Evolutionary conservation across 1,284 basidiomycete species (phyloP), one percentile per base, ranked within the genome.

Genomic region (Athelia sp.): DNA sequence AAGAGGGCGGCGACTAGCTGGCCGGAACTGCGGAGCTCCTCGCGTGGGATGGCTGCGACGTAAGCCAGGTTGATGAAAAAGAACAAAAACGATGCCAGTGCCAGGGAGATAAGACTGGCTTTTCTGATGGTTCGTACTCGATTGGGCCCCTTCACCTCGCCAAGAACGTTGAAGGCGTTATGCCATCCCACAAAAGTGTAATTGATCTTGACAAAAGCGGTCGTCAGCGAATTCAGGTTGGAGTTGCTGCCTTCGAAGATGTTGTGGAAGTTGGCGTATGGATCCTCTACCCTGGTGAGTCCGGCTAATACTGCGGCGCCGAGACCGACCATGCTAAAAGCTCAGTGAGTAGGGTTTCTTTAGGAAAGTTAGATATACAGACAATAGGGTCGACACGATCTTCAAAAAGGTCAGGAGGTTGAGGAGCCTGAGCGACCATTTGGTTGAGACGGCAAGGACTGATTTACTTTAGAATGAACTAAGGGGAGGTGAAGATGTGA

Each of bases 251-350:
- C 78, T 8, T 57, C 61, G 55, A 79, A 82, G 1, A 73, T 57
- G 54, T 78, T 63, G 34, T 62, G 59, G 61, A 81, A 81, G 61
- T 81, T 79, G 46, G 64, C 69, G 47, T 61, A 63, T 1, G 78
- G 76, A 50, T 80, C 68, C 43, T 65, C 46, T 26, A 79, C 66
- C 23, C 62, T 62, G 22, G 73, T 73, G 38, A 72, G 58, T 8
- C 78, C 78, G 31, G 70, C 64, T 13, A 81, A 67, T 23, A 76
- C 76, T 24, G 74, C 72, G 18, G 75, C 60, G 10, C 77, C 76
- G 21, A 73, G 70, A 43, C 74, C 60, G 21, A 72, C 67, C 45
- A 78, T 64, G 48, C 36, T 40, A n/a, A 17, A 21, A 21, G n/a
- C 6, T 8, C 19, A 21, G 6, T n/a, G 15, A n/a, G 19, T 9